A percentile compares a stretch with the other conserved stretches of the same genome.
Conservation (phyloP, 768 basidiomycete species). For the Hypholoma fasciculare region DNA sequence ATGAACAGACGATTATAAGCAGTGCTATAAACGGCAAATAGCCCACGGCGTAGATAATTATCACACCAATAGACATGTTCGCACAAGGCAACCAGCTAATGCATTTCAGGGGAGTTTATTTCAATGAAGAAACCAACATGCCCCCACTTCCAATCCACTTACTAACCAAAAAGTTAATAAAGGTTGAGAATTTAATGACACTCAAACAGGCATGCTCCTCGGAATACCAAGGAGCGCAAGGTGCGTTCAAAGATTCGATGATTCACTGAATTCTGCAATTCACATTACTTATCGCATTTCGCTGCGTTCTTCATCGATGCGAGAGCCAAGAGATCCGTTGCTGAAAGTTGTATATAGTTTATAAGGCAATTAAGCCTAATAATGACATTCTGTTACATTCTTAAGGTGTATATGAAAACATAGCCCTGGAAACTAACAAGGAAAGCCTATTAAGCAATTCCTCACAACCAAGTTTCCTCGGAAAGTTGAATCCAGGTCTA, state of each 20-base stretch:
- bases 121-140: conserved; percentile 30
- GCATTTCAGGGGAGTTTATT: conserved; percentile 44
- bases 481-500: conserved; percentile 24
- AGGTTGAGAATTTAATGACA: conserved; percentile 62
- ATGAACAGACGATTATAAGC: conserved; percentile 26
- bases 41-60: conserved; percentile 48
- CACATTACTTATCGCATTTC: conserved; percentile 83
- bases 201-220: conserved; percentile 77
- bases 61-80: conserved; percentile 41
- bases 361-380: conserved; percentile 10
- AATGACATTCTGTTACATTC: conserved; percentile 26
- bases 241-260: conserved; percentile 84
- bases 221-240: conserved; percentile 78
- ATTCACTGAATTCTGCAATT: conserved; percentile 83
- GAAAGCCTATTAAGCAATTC: conserved; percentile 10
- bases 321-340: conserved; percentile 78
- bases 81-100: conserved; percentile 37
- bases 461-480: conserved; percentile 7
- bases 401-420: conserved; percentile 24
- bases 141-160: conserved; percentile 43
- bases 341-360: conserved; percentile 39
- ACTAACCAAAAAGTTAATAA: conserved; percentile 25
- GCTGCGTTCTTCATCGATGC: conserved; percentile 82
- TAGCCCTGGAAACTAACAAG: conserved; percentile 22
- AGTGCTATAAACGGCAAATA: conserved; percentile 12